Percentiles rank a stretch among this genome's conserved stretches.
Evolutionary conservation across 2,329 filamentous ascomycete genomes (phyloP).

Genomic region (Colletotrichum australisinense): DNA sequence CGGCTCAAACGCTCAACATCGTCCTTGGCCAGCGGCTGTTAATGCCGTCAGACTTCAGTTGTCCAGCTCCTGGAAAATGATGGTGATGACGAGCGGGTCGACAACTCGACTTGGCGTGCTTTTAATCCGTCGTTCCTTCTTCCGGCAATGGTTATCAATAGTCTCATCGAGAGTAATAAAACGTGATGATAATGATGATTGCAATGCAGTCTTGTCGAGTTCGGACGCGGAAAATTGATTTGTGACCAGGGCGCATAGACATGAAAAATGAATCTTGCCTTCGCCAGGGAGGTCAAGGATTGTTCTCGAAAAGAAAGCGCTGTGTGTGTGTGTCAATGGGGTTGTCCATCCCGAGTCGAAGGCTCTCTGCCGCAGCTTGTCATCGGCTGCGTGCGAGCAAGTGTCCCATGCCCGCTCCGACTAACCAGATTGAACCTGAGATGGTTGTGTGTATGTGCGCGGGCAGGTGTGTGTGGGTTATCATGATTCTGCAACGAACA

Average conservation of each 20-base stretch:
- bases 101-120: not conserved
- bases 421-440: slow-evolving; percentile 5
- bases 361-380: slow-evolving; percentile 16
- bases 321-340: slow-evolving; percentile 10
- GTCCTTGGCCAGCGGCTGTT: not conserved
- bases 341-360: slow-evolving; percentile 31
- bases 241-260: slow-evolving; percentile 15
- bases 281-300: slow-evolving; percentile 10
- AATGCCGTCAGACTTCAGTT: slow-evolving; percentile 2
- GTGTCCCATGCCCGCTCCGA: slow-evolving; percentile 27
- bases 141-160: not conserved
- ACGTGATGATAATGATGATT: not conserved
- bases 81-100: not conserved
- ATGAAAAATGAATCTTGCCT: not conserved
- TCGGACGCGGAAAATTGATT: slow-evolving; percentile 16
- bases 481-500: slow-evolving; percentile 37
- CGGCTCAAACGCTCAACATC: slow-evolving; percentile 15
- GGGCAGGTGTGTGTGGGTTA: slow-evolving; percentile 27
- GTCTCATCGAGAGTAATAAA: not conserved
- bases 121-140: not conserved
- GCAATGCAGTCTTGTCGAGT: slow-evolving; percentile 10
- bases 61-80: slow-evolving; percentile 2
- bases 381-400: slow-evolving; percentile 17
- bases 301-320: slow-evolving; percentile 21
- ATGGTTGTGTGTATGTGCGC: slow-evolving; percentile 2